phyloP scores from a whole-genome alignment of 2,329 filamentous ascomycete species.

The Nigrograna mackinnonii region DNA sequence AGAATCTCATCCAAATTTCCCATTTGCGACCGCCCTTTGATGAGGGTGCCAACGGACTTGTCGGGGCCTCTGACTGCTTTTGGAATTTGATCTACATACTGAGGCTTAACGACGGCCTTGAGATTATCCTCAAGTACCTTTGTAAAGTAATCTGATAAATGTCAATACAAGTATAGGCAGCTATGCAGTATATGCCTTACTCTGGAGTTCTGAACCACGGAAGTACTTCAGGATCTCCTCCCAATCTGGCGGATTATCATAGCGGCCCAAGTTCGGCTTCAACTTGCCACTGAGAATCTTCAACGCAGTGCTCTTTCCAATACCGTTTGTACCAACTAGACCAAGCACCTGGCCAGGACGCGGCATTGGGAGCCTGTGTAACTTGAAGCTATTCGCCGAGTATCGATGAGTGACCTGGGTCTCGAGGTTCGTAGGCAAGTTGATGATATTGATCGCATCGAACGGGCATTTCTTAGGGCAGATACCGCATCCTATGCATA shows the following conservation, averaged over 20 bases:
- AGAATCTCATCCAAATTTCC: slow-evolving; percentile 81
- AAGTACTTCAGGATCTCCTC: slow-evolving; percentile 99
- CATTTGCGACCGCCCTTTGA: slow-evolving; percentile 74
- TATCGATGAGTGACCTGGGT: slow-evolving; percentile 98
- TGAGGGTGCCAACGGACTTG: slow-evolving; percentile 77
- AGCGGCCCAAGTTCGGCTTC: slow-evolving; percentile 95
- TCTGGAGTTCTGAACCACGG: slow-evolving; percentile 95
- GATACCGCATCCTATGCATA: slow-evolving; percentile 99
- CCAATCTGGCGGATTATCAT: slow-evolving; percentile 97
- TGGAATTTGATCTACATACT: slow-evolving; percentile 98
- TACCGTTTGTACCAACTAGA: slow-evolving; percentile 99
- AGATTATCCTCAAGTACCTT: slow-evolving; percentile 96
- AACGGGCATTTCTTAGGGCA: slow-evolving; percentile 99
- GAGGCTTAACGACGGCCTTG: slow-evolving; percentile 97
- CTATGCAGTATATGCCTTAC: slow-evolving; percentile 55
- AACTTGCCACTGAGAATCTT: slow-evolving; percentile 99
- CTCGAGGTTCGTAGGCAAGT: slow-evolving; percentile 98
- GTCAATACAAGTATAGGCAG: slow-evolving; percentile 17
- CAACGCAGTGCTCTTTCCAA: slow-evolving; percentile 98
- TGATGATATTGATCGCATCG: slow-evolving; percentile 99
- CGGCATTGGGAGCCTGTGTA: slow-evolving; percentile 94
- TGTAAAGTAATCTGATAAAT: slow-evolving; percentile 84
- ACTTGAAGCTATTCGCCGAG: slow-evolving; percentile 99
- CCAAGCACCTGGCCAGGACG: slow-evolving; percentile 93
- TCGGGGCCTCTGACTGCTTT: slow-evolving; percentile 83